A percentile compares a stretch with the other conserved stretches of the same genome.
Evolutionary conservation across 2,329 filamentous ascomycete genomes (phyloP).

Genomic region (Neofusicoccum sp.): DNA sequence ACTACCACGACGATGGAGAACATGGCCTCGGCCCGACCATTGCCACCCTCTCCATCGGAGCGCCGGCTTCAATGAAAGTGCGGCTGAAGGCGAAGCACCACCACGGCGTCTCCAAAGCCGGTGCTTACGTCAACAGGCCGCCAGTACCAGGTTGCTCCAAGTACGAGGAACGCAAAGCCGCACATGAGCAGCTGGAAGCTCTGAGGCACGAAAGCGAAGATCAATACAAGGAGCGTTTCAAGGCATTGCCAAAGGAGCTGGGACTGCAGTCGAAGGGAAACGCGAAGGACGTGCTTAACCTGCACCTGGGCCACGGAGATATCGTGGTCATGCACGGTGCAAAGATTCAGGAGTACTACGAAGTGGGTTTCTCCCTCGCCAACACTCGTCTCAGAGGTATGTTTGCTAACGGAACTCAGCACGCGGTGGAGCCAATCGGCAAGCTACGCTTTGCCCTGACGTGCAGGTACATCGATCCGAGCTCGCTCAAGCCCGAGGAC

Average conservation of each 20-base stretch:
- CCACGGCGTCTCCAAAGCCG: constrained; percentile 34
- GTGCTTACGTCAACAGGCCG: constrained; percentile 32
- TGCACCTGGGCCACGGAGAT: constrained; percentile 61
- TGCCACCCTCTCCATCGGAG: constrained; percentile 60
- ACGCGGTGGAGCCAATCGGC: constrained; percentile 53
- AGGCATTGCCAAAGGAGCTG: constrained; percentile 39
- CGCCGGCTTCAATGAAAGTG: constrained; percentile 58
- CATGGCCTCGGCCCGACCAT: constrained; percentile 61
- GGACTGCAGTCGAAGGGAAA: constrained; percentile 31
- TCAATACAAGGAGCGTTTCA: constrained; percentile 28
- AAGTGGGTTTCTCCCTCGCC: constrained; percentile 27
- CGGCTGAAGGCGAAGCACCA: constrained; percentile 55
- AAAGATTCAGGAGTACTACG: constrained; percentile 58
- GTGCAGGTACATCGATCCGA: constrained; percentile 51
- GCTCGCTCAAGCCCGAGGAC: constrained; percentile 42
- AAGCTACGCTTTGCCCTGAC: constrained; percentile 58
- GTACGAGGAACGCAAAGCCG: constrained; percentile 35
- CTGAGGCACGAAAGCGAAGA: constrained; percentile 25
- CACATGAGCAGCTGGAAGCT: constrained; percentile 29
- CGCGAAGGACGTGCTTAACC: constrained; percentile 36
- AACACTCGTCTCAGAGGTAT: too few species aligned
- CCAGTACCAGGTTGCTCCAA: constrained; percentile 31
- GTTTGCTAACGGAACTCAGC: constrained; percentile 28
- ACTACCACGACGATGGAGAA: constrained; percentile 67
- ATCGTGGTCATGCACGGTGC: constrained; percentile 63